Base-by-base conservation (phyloP, 805 yeast species). In the Cyberlindnera euphorbiiphila region DNA sequence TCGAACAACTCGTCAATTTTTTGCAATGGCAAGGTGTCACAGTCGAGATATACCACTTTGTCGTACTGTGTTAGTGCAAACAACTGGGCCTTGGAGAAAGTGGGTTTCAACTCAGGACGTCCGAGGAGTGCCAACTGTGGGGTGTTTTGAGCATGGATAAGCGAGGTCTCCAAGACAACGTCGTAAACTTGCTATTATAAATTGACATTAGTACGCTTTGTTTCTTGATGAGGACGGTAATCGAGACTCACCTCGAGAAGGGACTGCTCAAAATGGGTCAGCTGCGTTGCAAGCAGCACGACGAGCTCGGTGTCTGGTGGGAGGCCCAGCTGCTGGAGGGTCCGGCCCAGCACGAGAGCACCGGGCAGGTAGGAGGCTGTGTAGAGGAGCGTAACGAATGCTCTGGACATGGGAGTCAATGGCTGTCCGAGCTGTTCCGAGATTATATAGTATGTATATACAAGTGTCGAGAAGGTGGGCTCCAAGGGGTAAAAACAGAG, bases 11-110 rank as follows among this genome's bases (percentile, higher is more conserved):
- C 30, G 17, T 24, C 28, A 0, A 66, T 38, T 9, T 60, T 56
- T 25, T 61, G 49, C 22, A 65, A 28, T 4, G 80, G 80, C 27
- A 78, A 55, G 4, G 84, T 67, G 57, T 83, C 93, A 3, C 78
- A 66, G 57, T 83, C 93, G 39, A 83, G 53, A 53, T 79, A 83
- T 13, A 81, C 54, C 1, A 82, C 56, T 35, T 64, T 68, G 10
- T 71, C 72, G 50, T 50, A 68, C 29, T 60, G 58, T 9, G 54
- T 50, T 36, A 74, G 59, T 23, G 64, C 60, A 74, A 81, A 77
- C 22, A 75, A 50, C 35, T 68, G 61, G 7, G 74, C 59, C 45
- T 77, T 77, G 34, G 75, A 62, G 46, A 68, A 68, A 3, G 81
- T 74, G 41, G 66, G 66, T 17, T 66, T 61, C 29, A 76, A 56